These are phyloP conservation scores for Pichia exigua DNA, from an alignment of 805 yeast genomes.

Conservation along the genomic window DNA sequence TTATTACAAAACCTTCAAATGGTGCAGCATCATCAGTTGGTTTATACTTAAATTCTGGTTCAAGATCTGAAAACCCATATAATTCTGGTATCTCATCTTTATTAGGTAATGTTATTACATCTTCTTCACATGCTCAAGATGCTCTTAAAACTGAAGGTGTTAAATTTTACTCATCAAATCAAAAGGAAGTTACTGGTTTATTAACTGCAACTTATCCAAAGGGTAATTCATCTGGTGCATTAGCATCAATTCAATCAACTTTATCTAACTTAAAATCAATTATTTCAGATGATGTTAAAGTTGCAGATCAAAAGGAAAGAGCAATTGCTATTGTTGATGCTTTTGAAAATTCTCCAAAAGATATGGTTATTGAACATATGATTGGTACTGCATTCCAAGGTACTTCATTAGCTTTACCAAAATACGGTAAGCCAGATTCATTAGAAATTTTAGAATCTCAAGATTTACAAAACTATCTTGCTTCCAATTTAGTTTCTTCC, in stretches of 20 bases:
- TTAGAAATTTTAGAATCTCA: constrained; percentile 46
- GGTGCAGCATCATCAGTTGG: constrained; percentile 53
- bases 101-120: constrained; percentile 42
- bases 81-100: constrained; percentile 75
- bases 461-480: constrained; percentile 52
- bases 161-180: constrained; percentile 42
- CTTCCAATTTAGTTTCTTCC: constrained; percentile 49
- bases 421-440: constrained; percentile 65
- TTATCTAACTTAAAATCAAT: constrained; percentile 30
- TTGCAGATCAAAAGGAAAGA: constrained; percentile 31
- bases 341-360: constrained; percentile 49
- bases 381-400: constrained; percentile 83
- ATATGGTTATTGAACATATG: constrained; percentile 64
- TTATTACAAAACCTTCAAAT: constrained; percentile 55
- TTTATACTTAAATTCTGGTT: constrained; percentile 67
- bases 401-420: constrained; percentile 70
- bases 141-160: constrained; percentile 44
- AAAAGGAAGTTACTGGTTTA: constrained; percentile 62
- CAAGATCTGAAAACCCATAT: constrained; percentile 71
- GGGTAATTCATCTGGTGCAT: constrained; percentile 44
- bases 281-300: constrained; percentile 35
- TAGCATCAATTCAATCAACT: constrained; percentile 41
- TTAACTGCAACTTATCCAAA: constrained; percentile 52
- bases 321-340: constrained; percentile 42
- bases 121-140: constrained; percentile 26